Percentiles rank a stretch among this genome's conserved stretches.
These are phyloP conservation scores for Aquanectria penicillioides DNA, from an alignment of 2,329 filamentous ascomycete genomes.

Conservation along the genomic window DNA sequence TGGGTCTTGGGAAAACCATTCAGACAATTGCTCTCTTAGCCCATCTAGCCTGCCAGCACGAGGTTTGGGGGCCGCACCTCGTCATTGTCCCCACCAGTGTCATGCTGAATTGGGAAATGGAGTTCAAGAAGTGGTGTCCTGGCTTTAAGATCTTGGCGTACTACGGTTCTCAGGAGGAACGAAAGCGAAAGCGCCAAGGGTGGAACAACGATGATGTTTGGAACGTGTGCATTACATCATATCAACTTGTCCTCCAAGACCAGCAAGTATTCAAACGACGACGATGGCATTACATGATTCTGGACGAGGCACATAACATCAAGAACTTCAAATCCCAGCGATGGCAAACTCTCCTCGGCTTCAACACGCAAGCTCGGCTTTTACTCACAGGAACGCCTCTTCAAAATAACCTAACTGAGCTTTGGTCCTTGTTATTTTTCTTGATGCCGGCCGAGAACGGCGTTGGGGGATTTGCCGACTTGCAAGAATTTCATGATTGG, in stretches of 20 bases:
- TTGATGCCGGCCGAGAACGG: constrained; percentile 91
- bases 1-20: constrained; percentile 98
- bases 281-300: constrained; percentile 96
- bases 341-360: constrained; percentile 94
- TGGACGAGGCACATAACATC: constrained; percentile 99
- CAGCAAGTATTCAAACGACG: constrained; percentile 92
- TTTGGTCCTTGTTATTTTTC: constrained; percentile 98
- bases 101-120: constrained; percentile 99
- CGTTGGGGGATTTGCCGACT: constrained; percentile 88
- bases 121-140: constrained; percentile 99
- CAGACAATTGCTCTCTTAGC: constrained; percentile 95
- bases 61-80: constrained; percentile 95
- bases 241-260: constrained; percentile 94
- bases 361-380: constrained; percentile 88
- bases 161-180: constrained; percentile 93
- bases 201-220: constrained; percentile 95
- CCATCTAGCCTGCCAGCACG: constrained; percentile 88
- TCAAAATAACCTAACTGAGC: constrained; percentile 95
- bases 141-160: constrained; percentile 98
- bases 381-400: constrained; percentile 93
- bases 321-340: constrained; percentile 99
- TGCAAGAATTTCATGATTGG: constrained; percentile 97
- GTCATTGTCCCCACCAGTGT: constrained; percentile 98
- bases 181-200: constrained; percentile 87
- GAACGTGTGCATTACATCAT: constrained; percentile 98